Conservation (phyloP, 2,329 filamentous ascomycete species). For the Rutstroemia sp. region DNA sequence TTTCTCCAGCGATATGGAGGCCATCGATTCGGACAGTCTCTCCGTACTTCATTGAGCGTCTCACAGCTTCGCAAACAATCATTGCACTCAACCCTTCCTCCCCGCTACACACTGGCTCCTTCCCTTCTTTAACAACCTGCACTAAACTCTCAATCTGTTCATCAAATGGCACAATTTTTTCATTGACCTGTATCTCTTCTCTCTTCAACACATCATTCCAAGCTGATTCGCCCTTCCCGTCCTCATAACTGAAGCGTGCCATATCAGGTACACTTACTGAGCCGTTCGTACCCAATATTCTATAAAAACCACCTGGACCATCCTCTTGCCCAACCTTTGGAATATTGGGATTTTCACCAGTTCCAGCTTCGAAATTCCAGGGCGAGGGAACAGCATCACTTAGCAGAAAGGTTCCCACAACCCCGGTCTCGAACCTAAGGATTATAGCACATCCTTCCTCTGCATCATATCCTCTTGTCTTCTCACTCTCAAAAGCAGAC, state of each 20-base stretch:
- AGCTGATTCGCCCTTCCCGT: slow-evolving; percentile 13
- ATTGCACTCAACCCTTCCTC: slow-evolving; percentile 44
- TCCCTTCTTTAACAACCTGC: slow-evolving; percentile 37
- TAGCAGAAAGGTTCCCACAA: slow-evolving; percentile 49
- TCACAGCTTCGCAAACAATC: slow-evolving; percentile 44
- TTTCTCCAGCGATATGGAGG: slow-evolving; percentile 7
- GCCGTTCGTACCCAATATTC: slow-evolving; percentile 46
- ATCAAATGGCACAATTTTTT: slow-evolving; percentile 40
- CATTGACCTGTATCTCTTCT: slow-evolving; percentile 16
- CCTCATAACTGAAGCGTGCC: slow-evolving; percentile 39
- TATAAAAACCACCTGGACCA: slow-evolving; percentile 36
- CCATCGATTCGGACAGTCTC: slow-evolving; percentile 14
- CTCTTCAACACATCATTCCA: slow-evolving; percentile 13
- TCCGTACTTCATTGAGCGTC: slow-evolving; percentile 35
- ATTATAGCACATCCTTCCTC: slow-evolving; percentile 51
- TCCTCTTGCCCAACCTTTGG: slow-evolving; percentile 33
- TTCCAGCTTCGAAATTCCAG: slow-evolving; percentile 49
- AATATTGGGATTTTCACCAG: slow-evolving; percentile 50
- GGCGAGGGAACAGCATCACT: slow-evolving; percentile 44
- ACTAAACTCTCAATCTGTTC: slow-evolving; percentile 45
- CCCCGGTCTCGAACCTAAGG: slow-evolving; percentile 44
- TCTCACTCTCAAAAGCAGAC: slow-evolving; percentile 39
- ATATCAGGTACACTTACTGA: slow-evolving; percentile 48
- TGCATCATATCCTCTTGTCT: slow-evolving; percentile 39
- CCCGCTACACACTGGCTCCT: slow-evolving; percentile 39